phyloP scores from a whole-genome alignment of 148 eudicot genomes.

The Mesembryanthemum crystallinum region DNA sequence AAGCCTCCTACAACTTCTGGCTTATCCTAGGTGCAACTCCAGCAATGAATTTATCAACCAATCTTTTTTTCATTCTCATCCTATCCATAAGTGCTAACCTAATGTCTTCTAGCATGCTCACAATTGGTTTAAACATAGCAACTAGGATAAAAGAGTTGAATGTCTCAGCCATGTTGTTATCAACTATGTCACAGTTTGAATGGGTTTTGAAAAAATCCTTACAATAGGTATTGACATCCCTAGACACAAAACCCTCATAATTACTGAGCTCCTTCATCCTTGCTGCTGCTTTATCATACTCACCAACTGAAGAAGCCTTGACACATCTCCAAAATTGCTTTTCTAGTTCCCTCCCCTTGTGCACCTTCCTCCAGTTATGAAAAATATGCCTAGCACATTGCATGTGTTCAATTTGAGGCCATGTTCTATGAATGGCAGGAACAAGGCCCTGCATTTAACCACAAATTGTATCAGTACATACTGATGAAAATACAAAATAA shows the following conservation, averaged over 20 bases:
- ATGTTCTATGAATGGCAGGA: neutral
- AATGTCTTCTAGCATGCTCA: constrained; percentile 4
- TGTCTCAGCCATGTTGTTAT: neutral
- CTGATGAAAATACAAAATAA: neutral
- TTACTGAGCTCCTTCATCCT: neutral
- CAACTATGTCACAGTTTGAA: neutral
- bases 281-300: neutral
- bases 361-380: neutral
- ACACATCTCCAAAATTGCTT: neutral
- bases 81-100: neutral
- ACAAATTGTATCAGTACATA: neutral
- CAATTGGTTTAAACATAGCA: neutral
- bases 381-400: neutral
- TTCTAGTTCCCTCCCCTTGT: neutral
- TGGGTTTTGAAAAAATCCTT: neutral
- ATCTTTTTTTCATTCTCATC: neutral
- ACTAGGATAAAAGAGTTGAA: neutral
- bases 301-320: neutral
- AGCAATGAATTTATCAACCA: neutral
- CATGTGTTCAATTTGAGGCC: neutral
- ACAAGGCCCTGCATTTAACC: neutral
- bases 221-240: neutral
- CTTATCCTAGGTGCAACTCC: constrained; percentile 10
- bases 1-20: neutral
- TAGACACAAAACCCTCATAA: neutral